Conservation (phyloP, 2,329 filamentous ascomycete genomes). For the Epichloe festucae region DNA sequence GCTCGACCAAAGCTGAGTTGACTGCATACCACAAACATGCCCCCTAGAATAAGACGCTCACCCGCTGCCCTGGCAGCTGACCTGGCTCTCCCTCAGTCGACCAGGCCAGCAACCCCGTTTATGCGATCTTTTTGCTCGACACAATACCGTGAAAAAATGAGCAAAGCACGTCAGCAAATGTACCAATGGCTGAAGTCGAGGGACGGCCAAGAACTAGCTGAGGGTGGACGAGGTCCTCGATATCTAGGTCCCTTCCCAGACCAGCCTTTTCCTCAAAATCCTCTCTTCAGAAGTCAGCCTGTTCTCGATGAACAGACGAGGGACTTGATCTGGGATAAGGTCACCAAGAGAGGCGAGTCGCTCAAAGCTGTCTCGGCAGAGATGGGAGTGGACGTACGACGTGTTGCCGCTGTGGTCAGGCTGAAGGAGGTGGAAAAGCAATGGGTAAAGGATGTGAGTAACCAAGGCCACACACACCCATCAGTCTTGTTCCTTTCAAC, state of each 20-base stretch:
- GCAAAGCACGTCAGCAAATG: conserved; percentile 24
- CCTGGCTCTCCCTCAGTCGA: neutral
- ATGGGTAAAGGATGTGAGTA: conserved; percentile 61
- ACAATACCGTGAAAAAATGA: conserved; percentile 24
- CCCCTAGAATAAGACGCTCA: conserved; percentile 13
- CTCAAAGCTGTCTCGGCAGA: conserved; percentile 67
- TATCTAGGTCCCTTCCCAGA: conserved; percentile 27
- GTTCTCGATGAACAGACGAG: conserved; percentile 63
- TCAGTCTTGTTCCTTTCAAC: conserved; percentile 7
- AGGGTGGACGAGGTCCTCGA: conserved; percentile 16
- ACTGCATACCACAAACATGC: conserved; percentile 1
- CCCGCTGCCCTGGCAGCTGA: conserved; percentile 15
- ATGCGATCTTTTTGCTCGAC: conserved; percentile 28
- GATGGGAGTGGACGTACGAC: conserved; percentile 65
- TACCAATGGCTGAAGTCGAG: conserved; percentile 23
- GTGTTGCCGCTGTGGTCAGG: conserved; percentile 74
- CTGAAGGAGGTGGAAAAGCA: conserved; percentile 77
- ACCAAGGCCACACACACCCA: conserved; percentile 3
- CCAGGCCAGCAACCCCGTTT: conserved; percentile 6
- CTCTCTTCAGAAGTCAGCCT: conserved; percentile 52
- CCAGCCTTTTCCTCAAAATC: conserved; percentile 64
- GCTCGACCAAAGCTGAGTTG: neutral
- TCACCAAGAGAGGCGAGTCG: conserved; percentile 52
- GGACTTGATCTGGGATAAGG: conserved; percentile 59
- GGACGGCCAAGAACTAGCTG: conserved; percentile 13